phyloP scores from a whole-genome alignment of 2,329 filamentous ascomycete species.

The Mycosphaerella arachidis region DNA sequence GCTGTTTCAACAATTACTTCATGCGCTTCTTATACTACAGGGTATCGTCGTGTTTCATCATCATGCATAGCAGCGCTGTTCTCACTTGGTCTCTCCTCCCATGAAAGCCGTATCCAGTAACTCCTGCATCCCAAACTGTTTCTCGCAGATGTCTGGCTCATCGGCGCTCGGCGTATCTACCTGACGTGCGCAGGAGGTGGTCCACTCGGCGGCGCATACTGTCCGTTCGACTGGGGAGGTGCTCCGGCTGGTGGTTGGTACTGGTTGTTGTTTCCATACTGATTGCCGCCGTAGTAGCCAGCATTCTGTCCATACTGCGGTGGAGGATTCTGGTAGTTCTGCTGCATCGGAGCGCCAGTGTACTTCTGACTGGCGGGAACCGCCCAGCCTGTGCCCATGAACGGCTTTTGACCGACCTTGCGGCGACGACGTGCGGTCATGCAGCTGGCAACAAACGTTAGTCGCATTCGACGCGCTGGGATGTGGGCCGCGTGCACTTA shows the following conservation, averaged over 20 bases:
- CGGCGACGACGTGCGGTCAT: slow-evolving; percentile 11
- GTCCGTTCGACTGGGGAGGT: background rate
- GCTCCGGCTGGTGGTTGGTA: background rate
- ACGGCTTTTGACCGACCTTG: slow-evolving; percentile 14
- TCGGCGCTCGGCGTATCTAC: background rate
- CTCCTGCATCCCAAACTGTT: background rate
- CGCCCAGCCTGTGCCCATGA: slow-evolving; percentile 17
- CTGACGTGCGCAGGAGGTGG: background rate
- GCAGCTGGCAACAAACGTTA: slow-evolving; percentile 7
- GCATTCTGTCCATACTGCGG: slow-evolving; percentile 2
- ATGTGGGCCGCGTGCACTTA: slow-evolving; percentile 6
- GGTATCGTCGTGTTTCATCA: background rate
- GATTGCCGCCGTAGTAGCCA: slow-evolving; percentile 1
- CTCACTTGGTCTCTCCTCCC: background rate
- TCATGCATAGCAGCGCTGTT: background rate
- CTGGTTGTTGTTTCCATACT: background rate
- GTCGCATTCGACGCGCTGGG: background rate
- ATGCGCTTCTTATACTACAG: background rate
- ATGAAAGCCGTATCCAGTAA: background rate
- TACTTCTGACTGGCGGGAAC: slow-evolving; percentile 5
- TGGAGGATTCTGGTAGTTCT: slow-evolving; percentile 7
- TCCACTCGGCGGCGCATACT: background rate
- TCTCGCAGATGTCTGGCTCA: background rate
- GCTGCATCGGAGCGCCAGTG: slow-evolving; percentile 7
- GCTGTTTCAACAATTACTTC: background rate